Evolutionary conservation across 371 early-diverging fungal species (phyloP).

Genomic region (Syncephalastrum sp.): DNA sequence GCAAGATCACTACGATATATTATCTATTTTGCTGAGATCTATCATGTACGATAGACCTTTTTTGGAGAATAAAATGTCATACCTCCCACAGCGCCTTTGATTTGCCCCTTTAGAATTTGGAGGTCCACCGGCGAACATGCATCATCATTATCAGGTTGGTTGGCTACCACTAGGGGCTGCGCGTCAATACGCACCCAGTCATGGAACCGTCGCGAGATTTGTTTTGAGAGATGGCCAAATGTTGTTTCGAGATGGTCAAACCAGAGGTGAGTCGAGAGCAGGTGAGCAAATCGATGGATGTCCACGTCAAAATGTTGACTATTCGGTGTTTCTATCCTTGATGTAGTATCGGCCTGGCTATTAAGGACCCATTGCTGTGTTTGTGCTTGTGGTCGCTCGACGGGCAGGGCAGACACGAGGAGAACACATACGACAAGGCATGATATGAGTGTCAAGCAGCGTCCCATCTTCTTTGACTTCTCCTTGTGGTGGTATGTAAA

Average conservation of each 20-base stretch:
- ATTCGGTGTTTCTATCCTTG: no score
- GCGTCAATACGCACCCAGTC: constrained; percentile 19
- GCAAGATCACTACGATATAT: not conserved
- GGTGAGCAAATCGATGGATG: constrained; percentile 21
- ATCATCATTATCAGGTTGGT: not conserved
- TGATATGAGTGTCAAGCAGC: no score
- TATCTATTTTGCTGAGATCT: no score
- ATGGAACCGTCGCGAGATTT: constrained; percentile 26
- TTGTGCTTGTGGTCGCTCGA: no score
- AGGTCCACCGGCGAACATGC: constrained; percentile 20
- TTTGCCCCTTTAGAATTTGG: constrained; percentile 27
- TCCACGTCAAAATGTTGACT: constrained; percentile 12
- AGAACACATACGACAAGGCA: no score
- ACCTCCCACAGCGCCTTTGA: constrained; percentile 30
- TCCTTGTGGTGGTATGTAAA: no score
- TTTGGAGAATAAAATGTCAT: constrained; percentile 7
- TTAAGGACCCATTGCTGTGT: no score
- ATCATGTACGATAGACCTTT: not conserved
- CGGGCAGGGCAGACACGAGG: no score
- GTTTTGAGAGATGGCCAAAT: constrained; percentile 23
- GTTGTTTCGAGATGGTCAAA: constrained; percentile 28
- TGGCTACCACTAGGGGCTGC: constrained; percentile 4
- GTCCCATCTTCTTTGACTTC: no score
- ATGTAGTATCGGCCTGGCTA: no score
- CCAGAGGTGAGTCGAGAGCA: constrained; percentile 20